Base-by-base conservation (phyloP, 257 asterid genomes). In the Fraxinus pennsylvanica region DNA sequence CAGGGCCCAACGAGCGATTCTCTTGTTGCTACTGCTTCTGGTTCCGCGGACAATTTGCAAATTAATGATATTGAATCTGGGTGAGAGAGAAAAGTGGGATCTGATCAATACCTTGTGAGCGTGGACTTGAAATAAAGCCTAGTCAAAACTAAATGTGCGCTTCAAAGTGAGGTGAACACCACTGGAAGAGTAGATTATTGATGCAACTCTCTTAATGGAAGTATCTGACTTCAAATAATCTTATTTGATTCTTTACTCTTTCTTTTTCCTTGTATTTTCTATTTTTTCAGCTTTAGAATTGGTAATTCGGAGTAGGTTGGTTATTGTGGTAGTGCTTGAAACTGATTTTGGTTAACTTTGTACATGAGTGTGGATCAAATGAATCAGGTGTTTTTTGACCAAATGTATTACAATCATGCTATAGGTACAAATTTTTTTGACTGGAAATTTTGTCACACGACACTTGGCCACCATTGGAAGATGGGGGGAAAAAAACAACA, bases 91-190 rank as follows among this genome's bases (percentile, higher is more conserved):
- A 75, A 84, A 43, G 38, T 87, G 29, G 94, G 83, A 52, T 84
- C 98, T 7, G 71, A 92, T 76, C 82, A 83, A 83, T 84, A 96
- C 59, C 92, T 89, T 38, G 54, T 90, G 86, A 88, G 94, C 69
- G 81, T 54, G 97, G 97, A 76, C 85, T 90, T 77, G 97, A 91
- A 86, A 86, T 88, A 78, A 93, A 91, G 84, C 91, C 92, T 81
- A 84, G 94, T 84, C 87, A 85, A 91, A 81, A 73, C n/a, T 4
- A 4, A 5, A 25, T 2, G 36, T n/a, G 66, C 27, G 12, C 66
- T 57, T 68, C 52, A 25, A 35, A 15, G 70, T 29, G 76, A 57
- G 70, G 71, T 25, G 14, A 36, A 39, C 72, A 2, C 65, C n/a
- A 63, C 35, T 3, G 21, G 70, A 71, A 77, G 59, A 82, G 68